These are phyloP conservation scores for Hortaea werneckii DNA, from an alignment of 2,329 filamentous ascomycete genomes.

Conservation along the genomic window DNA sequence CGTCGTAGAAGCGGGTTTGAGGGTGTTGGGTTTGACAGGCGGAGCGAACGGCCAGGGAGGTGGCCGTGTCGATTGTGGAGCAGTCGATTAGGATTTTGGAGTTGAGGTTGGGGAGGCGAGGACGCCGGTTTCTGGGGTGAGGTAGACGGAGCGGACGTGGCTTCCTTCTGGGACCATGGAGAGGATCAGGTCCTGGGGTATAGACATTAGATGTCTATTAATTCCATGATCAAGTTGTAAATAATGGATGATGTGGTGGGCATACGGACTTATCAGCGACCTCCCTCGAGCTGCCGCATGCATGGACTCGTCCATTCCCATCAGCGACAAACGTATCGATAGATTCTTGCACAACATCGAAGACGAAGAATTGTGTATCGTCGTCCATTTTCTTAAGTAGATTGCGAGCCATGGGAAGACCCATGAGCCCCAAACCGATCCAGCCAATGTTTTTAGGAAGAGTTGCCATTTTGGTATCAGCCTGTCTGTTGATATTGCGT, in stretches of 20 bases:
- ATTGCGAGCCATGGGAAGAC: constrained; percentile 43
- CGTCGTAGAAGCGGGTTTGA: constrained; percentile 41
- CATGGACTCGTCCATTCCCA: constrained; percentile 30
- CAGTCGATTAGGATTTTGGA: constrained; percentile 44
- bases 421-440: constrained; percentile 48
- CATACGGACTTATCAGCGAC: constrained; percentile 42
- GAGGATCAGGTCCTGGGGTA: constrained; percentile 37
- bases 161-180: constrained; percentile 46
- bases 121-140: constrained; percentile 35
- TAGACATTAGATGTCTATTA: not conserved
- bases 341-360: constrained; percentile 37
- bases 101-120: constrained; percentile 29
- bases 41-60: constrained; percentile 37
- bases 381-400: constrained; percentile 37
- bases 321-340: constrained; percentile 35
- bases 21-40: constrained; percentile 30
- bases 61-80: constrained; percentile 46
- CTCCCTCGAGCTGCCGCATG: constrained; percentile 35
- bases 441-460: constrained; percentile 33
- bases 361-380: constrained; percentile 37
- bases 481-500: no score
- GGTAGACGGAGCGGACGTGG: constrained; percentile 43
- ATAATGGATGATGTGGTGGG: not conserved
- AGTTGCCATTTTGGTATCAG: constrained; percentile 10
- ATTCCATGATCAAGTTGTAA: not conserved